Base-by-base conservation (phyloP, 2,329 filamentous ascomycete species). In the Iodosphaeria phyllophila region DNA sequence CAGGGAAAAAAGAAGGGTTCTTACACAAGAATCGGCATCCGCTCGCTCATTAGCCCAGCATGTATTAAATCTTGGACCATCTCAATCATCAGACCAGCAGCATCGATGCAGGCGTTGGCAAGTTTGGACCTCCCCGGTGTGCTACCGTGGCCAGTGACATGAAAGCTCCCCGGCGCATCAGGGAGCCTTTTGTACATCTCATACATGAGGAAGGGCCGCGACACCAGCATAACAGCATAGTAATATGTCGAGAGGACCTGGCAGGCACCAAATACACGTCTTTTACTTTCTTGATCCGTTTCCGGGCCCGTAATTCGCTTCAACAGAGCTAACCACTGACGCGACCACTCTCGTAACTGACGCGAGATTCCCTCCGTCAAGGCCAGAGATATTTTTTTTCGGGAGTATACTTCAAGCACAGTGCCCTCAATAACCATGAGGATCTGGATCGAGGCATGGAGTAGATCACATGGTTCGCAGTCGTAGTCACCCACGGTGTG, bases 201-300 rank as follows among this genome's bases (percentile, higher is more conserved):
- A 24, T 61, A 63, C 59, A 65, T 64, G 7, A 66, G 46, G 24
- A 66, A 66, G 0, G 61, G 61, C 2, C 61, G 46, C 0, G 61
- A 60, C 0, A 65, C 59, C 4, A 66, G 47, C 47, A 66, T 65
- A n/a, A 65, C 61, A 1, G 59, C 56, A 29, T 66, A 65, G 38
- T 64, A 64, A 28, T 65, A 66, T 2, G 59, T 56, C 1, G 56
- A 50, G 6, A 66, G 37, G 0, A 62, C 52, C 36, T 63, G 59
- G 15, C 58, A 62, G 0, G 58, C 58, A 1, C 60, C 61, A 6
- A 50, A 50, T 0, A 49, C 38, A 27, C 50, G 45, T 1, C 7
- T 24, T 16, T 4, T 24, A 17, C 6, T 12, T 11, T 3, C 11
- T 17, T 10, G 15, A 18, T 7, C 11, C 4, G n/a, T n/a, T 4